phyloP scores from a whole-genome alignment of 345 rosid genomes.

The Brassica rapa region DNA sequence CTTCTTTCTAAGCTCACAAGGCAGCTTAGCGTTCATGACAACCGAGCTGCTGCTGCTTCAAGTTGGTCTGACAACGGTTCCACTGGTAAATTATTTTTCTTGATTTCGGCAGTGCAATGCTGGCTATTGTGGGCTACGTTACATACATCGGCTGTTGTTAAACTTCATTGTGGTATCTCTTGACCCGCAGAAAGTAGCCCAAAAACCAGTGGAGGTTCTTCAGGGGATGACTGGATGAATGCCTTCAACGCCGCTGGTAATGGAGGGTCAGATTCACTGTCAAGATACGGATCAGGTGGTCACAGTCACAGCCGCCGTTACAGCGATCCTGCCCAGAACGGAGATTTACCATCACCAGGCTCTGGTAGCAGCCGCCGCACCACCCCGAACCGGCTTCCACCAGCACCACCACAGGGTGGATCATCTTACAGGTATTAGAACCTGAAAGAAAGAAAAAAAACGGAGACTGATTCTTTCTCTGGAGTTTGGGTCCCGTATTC shows the following conservation, averaged over 20 bases:
- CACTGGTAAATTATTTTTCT: slow-evolving; percentile 47
- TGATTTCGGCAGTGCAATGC: not conserved
- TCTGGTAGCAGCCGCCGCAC: slow-evolving; percentile 64
- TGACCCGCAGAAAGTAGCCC: slow-evolving; percentile 79
- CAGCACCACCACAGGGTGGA: slow-evolving; percentile 72
- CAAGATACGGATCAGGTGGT: slow-evolving; percentile 53
- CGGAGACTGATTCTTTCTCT: not conserved
- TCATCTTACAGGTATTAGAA: slow-evolving; percentile 55
- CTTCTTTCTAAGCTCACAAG: slow-evolving; percentile 82
- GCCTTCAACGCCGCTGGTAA: slow-evolving; percentile 91
- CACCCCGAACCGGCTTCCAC: slow-evolving; percentile 80
- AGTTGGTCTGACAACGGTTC: slow-evolving; percentile 57
- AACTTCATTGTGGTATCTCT: not conserved
- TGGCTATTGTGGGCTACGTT: not conserved
- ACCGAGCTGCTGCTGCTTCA: slow-evolving; percentile 86
- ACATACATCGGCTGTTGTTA: not conserved
- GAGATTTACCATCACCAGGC: slow-evolving; percentile 59
- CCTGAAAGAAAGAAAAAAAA: slow-evolving; percentile 2
- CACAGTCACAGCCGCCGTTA: slow-evolving; percentile 60
- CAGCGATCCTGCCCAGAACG: slow-evolving; percentile 76
- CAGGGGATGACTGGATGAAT: slow-evolving; percentile 95
- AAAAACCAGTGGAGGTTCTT: slow-evolving; percentile 54
- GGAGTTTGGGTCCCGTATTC: slow-evolving; percentile 2
- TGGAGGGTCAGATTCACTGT: slow-evolving; percentile 51
- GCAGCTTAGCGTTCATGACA: slow-evolving; percentile 87